These are phyloP conservation scores for Candida frijolesensis DNA, from an alignment of 1,139 yeast genomes.

Conservation along the genomic window DNA sequence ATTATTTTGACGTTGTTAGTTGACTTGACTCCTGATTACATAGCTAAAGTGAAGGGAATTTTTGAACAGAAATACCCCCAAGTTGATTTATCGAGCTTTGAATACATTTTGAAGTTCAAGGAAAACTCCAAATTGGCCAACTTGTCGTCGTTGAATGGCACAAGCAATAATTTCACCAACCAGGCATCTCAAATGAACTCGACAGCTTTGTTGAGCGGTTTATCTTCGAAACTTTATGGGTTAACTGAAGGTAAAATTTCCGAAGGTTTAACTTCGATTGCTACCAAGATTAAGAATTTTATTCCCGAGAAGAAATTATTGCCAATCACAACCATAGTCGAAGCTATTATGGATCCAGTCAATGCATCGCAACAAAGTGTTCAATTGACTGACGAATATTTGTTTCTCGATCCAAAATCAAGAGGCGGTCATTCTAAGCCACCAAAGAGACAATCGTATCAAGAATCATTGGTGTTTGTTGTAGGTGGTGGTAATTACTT, in stretches of 20 bases:
- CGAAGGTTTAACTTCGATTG: constrained; percentile 82
- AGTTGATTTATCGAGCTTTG: constrained; percentile 64
- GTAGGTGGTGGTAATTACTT: constrained; percentile 97
- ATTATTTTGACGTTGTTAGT: constrained; percentile 64
- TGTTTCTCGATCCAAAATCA: constrained; percentile 87
- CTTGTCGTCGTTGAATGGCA: constrained; percentile 28
- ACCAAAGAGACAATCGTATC: constrained; percentile 81
- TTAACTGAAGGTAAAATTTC: constrained; percentile 79
- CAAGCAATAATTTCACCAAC: constrained; percentile 17
- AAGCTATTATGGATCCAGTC: constrained; percentile 85
- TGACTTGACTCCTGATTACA: constrained; percentile 65
- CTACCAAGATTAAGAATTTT: constrained; percentile 83
- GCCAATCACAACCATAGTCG: constrained; percentile 88
- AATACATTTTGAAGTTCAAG: constrained; percentile 77
- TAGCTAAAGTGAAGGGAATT: constrained; percentile 64
- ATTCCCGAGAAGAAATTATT: constrained; percentile 86
- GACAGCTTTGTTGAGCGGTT: constrained; percentile 73
- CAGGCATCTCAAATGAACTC: constrained; percentile 28
- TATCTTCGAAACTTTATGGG: constrained; percentile 77
- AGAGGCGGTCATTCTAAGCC: constrained; percentile 90
- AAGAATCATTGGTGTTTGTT: constrained; percentile 83
- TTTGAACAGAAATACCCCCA: constrained; percentile 56
- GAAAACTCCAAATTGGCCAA: constrained; percentile 72
- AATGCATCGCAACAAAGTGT: constrained; percentile 62
- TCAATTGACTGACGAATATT: constrained; percentile 80